These are phyloP conservation scores for Globisporangium nagaii DNA, from an alignment of 352 stramenopile genomes.

Conservation along the genomic window DNA sequence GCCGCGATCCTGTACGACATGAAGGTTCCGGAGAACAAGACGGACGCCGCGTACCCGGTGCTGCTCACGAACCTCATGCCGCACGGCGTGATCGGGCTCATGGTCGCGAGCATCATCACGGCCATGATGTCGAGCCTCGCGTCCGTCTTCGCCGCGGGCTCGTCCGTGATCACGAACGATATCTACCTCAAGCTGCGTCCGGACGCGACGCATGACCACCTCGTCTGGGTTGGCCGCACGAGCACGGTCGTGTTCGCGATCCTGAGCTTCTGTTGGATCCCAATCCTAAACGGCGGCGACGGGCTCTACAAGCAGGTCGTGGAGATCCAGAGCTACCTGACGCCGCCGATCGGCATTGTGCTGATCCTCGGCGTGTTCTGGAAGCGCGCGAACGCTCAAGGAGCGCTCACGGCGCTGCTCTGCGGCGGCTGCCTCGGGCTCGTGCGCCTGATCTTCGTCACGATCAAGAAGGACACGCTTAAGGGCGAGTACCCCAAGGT, in stretches of 20 bases:
- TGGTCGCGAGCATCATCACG: conserved; percentile 66
- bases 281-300: conserved; percentile 48
- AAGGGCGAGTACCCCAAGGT: conserved; percentile 32
- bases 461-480: conserved; percentile 37
- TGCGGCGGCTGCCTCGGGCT: conserved; percentile 40
- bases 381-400: conserved; percentile 43
- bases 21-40: conserved; percentile 37
- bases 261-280: conserved; percentile 61
- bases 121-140: conserved; percentile 67
- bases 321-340: conserved; percentile 62
- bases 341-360: conserved; percentile 53
- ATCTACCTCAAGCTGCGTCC: conserved; percentile 51
- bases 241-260: conserved; percentile 43
- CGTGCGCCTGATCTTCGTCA: conserved; percentile 50
- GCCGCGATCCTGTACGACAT: conserved; percentile 60
- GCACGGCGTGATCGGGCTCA: conserved; percentile 52
- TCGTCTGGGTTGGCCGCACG: conserved; percentile 51
- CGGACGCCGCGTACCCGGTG: conserved; percentile 57
- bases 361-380: conserved; percentile 49
- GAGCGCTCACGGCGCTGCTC: conserved; percentile 44
- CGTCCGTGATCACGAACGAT: conserved; percentile 60
- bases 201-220: conserved; percentile 48
- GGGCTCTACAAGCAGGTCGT: conserved; percentile 59
- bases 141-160: conserved; percentile 58
- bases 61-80: conserved; percentile 67